Percentiles rank a stretch among this genome's conserved stretches.
phyloP scores from a whole-genome alignment of 2,329 filamentous ascomycete genomes.

The Thyridium curvatum region DNA sequence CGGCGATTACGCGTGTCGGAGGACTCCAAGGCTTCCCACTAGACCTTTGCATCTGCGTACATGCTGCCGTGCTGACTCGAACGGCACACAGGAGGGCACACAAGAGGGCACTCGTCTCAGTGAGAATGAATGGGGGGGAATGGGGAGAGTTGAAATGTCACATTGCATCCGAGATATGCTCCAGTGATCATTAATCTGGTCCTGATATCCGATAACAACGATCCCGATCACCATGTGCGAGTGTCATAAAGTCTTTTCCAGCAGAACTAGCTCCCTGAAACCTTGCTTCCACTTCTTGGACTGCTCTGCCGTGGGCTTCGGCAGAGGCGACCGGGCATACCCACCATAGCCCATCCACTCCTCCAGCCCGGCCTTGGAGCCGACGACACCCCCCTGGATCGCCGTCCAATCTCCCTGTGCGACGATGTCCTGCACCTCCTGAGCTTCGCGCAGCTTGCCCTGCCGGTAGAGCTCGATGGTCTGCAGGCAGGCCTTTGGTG shows the following conservation, averaged over 20 bases:
- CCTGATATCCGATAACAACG: neutral
- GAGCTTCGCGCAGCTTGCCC: conserved; percentile 53
- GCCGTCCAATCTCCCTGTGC: conserved; percentile 67
- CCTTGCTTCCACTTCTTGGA: conserved; percentile 46
- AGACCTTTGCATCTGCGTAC: too few species aligned
- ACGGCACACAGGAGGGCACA: too few species aligned
- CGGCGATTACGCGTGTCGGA: too few species aligned
- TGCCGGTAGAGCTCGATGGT: conserved; percentile 53
- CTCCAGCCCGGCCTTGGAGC: conserved; percentile 63
- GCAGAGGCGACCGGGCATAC: conserved; percentile 40
- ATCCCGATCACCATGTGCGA: neutral
- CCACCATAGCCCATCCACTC: conserved; percentile 63
- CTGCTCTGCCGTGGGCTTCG: conserved; percentile 43
- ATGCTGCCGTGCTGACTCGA: too few species aligned
- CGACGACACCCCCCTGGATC: conserved; percentile 65
- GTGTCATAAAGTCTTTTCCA: conserved; percentile 42
- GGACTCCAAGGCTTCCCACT: too few species aligned
- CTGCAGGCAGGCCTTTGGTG: conserved; percentile 58
- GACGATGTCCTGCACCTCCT: conserved; percentile 57
- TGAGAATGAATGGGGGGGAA: too few species aligned
- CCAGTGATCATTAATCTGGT: too few species aligned
- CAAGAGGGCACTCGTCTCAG: too few species aligned
- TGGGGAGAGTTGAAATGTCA: too few species aligned
- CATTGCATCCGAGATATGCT: too few species aligned
- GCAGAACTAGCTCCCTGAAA: conserved; percentile 42